A percentile compares a stretch with the other conserved stretches of the same genome.
These are phyloP conservation scores for Phytophthora melonis DNA, from an alignment of 352 stramenopile species.

Conservation along the genomic window DNA sequence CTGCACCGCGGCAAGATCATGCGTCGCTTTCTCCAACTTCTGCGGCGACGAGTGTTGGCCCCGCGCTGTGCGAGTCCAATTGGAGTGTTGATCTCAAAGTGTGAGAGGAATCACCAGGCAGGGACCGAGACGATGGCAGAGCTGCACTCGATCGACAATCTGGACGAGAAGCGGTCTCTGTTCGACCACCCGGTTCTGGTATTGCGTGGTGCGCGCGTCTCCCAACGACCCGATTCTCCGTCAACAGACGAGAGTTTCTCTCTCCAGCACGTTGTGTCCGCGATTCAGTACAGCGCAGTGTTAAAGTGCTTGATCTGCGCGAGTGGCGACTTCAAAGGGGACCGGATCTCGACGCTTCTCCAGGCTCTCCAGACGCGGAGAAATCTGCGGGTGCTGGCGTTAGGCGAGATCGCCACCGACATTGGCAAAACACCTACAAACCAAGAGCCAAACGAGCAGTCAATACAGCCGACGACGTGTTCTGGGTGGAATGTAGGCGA, in stretches of 20 bases:
- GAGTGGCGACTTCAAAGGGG: slow-evolving; percentile 43
- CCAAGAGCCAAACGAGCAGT: slow-evolving; percentile 8
- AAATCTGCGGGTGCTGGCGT: slow-evolving; percentile 51
- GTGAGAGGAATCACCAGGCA: slow-evolving; percentile 27
- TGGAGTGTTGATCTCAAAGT: slow-evolving; percentile 34
- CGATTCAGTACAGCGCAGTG: slow-evolving; percentile 53
- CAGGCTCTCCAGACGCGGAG: slow-evolving; percentile 52
- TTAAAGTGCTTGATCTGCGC: slow-evolving; percentile 54
- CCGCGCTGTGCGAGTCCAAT: slow-evolving; percentile 43
- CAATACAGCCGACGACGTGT: not conserved
- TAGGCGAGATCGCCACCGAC: slow-evolving; percentile 46
- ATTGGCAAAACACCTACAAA: slow-evolving; percentile 1
- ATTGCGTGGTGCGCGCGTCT: slow-evolving; percentile 15
- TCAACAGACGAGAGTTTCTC: slow-evolving; percentile 30
- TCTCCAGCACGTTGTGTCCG: slow-evolving; percentile 50
- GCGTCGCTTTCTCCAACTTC: slow-evolving; percentile 47
- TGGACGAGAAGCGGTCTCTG: slow-evolving; percentile 54
- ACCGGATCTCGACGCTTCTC: slow-evolving; percentile 44
- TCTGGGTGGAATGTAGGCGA: slow-evolving; percentile 1
- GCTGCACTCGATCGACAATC: slow-evolving; percentile 33
- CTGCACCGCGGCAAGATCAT: slow-evolving; percentile 61
- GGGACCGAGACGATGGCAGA: slow-evolving; percentile 43
- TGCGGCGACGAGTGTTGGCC: slow-evolving; percentile 35
- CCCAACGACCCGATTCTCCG: slow-evolving; percentile 3
- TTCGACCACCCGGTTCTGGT: slow-evolving; percentile 62